Conservation (phyloP, 352 stramenopile genomes). For the Globisporangium ultimum region DNA sequence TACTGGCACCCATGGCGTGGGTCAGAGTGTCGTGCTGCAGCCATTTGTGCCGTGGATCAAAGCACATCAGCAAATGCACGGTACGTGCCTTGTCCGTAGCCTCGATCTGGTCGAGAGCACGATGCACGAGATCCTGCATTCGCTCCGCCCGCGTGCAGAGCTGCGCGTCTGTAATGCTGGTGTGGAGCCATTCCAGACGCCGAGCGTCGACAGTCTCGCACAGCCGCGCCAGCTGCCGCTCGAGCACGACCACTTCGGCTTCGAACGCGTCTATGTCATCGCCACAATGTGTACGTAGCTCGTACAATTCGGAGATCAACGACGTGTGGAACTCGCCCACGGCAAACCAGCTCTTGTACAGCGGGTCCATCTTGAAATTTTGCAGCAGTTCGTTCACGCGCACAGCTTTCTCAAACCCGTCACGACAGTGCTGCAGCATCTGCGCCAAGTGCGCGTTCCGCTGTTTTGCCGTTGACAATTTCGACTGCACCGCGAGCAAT, state of each 20-base stretch:
- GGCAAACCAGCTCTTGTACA: constrained; percentile 31
- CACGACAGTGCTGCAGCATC: constrained; percentile 19
- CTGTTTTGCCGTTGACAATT: constrained; percentile 16
- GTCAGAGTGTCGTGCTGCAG: constrained; percentile 5
- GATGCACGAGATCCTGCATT: constrained; percentile 25
- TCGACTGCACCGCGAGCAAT: constrained; percentile 14
- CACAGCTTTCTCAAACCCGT: constrained; percentile 22
- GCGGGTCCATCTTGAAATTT: constrained; percentile 33
- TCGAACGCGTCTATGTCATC: constrained; percentile 22
- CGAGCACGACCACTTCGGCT: constrained; percentile 15
- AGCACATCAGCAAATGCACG: constrained; percentile 18
- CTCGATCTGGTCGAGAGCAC: constrained; percentile 16
- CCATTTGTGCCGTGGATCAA: constrained; percentile 26
- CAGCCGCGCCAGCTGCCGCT: constrained; percentile 9
- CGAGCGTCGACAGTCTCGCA: constrained; percentile 9
- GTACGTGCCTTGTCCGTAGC: constrained; percentile 23
- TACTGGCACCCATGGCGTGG: not conserved
- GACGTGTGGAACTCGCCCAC: constrained; percentile 31
- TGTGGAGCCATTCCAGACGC: constrained; percentile 22
- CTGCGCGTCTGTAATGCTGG: constrained; percentile 24
- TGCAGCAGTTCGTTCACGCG: constrained; percentile 17
- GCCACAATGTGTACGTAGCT: constrained; percentile 20
- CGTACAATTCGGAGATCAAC: constrained; percentile 24
- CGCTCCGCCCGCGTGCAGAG: constrained; percentile 18
- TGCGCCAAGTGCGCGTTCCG: constrained; percentile 18